Conservation (phyloP, 306 rosid genomes). For the Prunus fruticosa region DNA sequence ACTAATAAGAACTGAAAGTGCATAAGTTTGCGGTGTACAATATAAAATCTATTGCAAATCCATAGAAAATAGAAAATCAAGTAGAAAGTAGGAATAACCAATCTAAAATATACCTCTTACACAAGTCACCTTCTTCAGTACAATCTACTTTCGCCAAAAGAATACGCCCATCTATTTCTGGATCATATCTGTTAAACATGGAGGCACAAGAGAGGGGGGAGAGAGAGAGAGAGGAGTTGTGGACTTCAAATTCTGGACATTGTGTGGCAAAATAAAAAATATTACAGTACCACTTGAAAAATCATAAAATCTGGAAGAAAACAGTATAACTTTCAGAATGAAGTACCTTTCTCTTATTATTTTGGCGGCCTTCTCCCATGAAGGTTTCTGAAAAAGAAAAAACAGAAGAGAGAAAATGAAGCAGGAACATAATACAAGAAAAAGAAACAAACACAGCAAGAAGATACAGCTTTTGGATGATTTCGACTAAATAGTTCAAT, state of each 20-base stretch:
- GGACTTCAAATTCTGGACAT: conserved; percentile 13
- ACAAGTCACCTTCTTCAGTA: conserved; percentile 72
- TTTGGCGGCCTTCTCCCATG: conserved; percentile 95
- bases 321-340: conserved; percentile 20
- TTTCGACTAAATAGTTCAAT: conserved; percentile 1
- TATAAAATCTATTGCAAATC: neutral
- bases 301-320: conserved; percentile 24
- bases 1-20: neutral
- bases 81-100: conserved; percentile 12
- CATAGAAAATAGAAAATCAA: neutral
- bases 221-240: neutral
- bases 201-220: conserved; percentile 11
- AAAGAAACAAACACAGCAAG: neutral
- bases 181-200: conserved; percentile 64
- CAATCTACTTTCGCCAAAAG: conserved; percentile 83
- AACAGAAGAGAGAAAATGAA: conserved; percentile 14
- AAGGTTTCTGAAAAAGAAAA: conserved; percentile 71
- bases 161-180: conserved; percentile 89
- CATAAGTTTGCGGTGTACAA: neutral
- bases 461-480: conserved; percentile 9
- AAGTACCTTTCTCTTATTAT: conserved; percentile 73
- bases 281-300: neutral
- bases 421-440: conserved; percentile 1
- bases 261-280: neutral
- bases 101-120: conserved; percentile 61